Base-by-base conservation (phyloP, 2,329 filamentous ascomycete species). In the Epichloe aotearoae region DNA sequence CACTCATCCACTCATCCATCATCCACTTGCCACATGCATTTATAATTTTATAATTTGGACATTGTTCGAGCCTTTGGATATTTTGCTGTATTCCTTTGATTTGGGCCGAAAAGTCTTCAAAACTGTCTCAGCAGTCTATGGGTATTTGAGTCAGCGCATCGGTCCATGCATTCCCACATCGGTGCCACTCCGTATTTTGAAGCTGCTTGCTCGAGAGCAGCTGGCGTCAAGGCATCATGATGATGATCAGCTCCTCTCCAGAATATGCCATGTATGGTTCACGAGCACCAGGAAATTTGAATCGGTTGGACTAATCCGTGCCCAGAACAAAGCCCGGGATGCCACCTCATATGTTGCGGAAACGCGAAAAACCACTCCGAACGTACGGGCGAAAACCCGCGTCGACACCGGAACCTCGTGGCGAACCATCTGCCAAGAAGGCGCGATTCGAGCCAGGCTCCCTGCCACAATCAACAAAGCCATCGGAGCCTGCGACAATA, bases 341-440 rank as follows among this genome's bases (percentile, higher is more conserved):
- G 53, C 37, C 52, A 39, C 45, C 56, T 34, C 55, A 53, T 15
- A 51, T 51, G 8, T 49, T 59, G 19, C 61, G 60, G 50, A 60
- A 60, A 38, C 63, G 66, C 48, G 60, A 59, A 48, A 68, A 66
- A 52, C 60, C 64, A 4, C 55, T 70, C 14, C 64, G 67, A 51
- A 72, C 70, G 12, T 73, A 72, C 41, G 67, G 69, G 42, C 69
- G 66, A 53, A 64, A 65, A 36, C 49, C 55, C 8, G 54, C 56
- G 6, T 37, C 61, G 14, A 57, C 57, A 8, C 51, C 58, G 4
- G 61, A 63, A 38, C 42, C 57, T 8, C 53, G 56, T 37, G 54
- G 45, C n/a, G 62, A 66, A 8, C 58, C 60, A 0, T 54, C 57
- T 2, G 10, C 52, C 0, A 68, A 69, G 53, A 67, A 54, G 42